Base-by-base conservation (phyloP, 352 stramenopile species). In the Globisporangium yorkense region DNA sequence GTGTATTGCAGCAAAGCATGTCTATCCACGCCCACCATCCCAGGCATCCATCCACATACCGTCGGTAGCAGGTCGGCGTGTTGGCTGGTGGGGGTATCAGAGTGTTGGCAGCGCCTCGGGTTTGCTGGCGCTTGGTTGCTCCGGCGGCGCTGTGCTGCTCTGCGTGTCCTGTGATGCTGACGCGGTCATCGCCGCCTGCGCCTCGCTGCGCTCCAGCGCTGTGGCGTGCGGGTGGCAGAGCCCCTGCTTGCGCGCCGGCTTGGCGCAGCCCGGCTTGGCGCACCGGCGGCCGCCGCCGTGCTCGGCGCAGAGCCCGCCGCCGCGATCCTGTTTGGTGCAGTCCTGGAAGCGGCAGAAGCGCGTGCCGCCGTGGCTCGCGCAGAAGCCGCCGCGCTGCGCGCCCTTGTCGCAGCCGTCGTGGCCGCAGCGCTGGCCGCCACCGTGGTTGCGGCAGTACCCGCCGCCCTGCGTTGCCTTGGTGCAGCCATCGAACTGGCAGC, bases 311-410 rank as follows among this genome's bases (percentile, higher is more conserved):
- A 86, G 89, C n/a, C 87, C 87, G 40, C 84, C 87, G n/a, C 87
- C 84, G 20, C 85, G 80, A 62, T 94, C 87, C 56, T 92, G 89
- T 66, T 94, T 94, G 47, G 78, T 90, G 66, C 87, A 96, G 51
- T 90, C 84, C 8, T 12, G 40, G 50, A 45, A 52, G 21, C 57
- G 57, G 12, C 57, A 63, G 50, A 35, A 57, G 13, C 57, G 39
- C 8, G 57, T 57, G 5, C 57, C 57, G 9, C 57, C 57, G 41
- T 63, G 57, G 33, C 57, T 54, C 8, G 57, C 57, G 27, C 57
- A 63, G 20, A 57, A 63, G 5, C 57, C 57, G 33, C 57, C 57
- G 21, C 57, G 57, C 35, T 63, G 57, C 20, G 57, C 57, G 9
- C 57, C 57, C 29, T 63, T 63, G 27, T 57, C 33, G 43, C 57